Evolutionary conservation across 2,329 filamentous ascomycete species (phyloP).

Genomic region (Aspergillus sp.): DNA sequence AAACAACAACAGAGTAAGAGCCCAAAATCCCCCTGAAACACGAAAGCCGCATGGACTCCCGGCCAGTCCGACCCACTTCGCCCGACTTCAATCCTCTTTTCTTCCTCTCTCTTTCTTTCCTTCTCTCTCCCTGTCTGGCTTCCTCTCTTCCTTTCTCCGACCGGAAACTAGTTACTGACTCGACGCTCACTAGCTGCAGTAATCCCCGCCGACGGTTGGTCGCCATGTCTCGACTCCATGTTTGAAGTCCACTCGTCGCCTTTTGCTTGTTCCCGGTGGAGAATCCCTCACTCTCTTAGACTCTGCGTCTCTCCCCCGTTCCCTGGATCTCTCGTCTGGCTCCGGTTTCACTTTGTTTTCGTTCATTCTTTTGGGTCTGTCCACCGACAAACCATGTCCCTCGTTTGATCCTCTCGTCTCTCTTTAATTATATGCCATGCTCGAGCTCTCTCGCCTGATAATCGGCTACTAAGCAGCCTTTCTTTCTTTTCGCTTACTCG

Average conservation of each 20-base stretch:
- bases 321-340: not conserved
- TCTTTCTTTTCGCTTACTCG: not conserved
- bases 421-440: not conserved
- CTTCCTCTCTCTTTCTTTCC: not conserved
- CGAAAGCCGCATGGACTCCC: constrained; percentile 2
- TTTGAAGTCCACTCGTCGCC: not conserved
- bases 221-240: not conserved
- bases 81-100: constrained; percentile 7
- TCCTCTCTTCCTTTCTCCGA: not conserved
- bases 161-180: not conserved
- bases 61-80: not conserved
- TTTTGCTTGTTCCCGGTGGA: not conserved
- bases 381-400: not conserved
- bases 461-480: not conserved
- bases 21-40: not conserved
- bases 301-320: constrained; percentile 12
- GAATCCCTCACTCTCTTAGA: not conserved
- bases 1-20: too few species aligned
- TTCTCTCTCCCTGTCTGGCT: too few species aligned
- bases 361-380: not conserved
- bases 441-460: not conserved
- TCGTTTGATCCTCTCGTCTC: constrained; percentile 7
- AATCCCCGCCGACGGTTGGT: not conserved
- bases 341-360: not conserved
- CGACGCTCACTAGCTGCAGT: not conserved